Base-by-base conservation (phyloP, 192 early-diverging fungal species). In the Rhizoclosmatium sp. region DNA sequence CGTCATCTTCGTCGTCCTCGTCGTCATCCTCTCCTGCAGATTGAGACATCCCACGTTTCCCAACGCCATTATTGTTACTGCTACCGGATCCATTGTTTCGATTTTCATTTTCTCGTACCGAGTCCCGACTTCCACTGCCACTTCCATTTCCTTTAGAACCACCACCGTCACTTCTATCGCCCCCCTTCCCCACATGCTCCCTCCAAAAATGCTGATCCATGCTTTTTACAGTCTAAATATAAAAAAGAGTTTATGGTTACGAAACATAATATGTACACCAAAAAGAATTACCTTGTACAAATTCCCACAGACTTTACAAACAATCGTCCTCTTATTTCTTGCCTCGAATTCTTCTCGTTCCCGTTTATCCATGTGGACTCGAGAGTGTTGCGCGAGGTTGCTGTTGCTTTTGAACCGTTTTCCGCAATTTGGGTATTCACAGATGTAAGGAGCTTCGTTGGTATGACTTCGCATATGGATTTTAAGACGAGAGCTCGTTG, bases 401-500 rank as follows among this genome's bases (percentile, higher is more conserved):
- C 69, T 71, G 62, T 70, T 71, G 41, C 69, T 70, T 21, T 73
- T 71, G 78, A 80, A 82, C 39, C 47, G 4, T 47, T 78, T 78
- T 61, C 77, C 77, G 58, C 81, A 82, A 3, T 39, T 65, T 5
- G 76, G 21, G 70, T 42, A 16, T 49, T 19, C 44, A 77, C 81
- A 82, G 12, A 58, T 47, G 77, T 79, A 82, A 3, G 75, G 76
- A 19, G 60, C 2, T 48, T 79, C 81, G 64, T 62, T 65, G 9
- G 65, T 54, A 65, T 82, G 81, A 19, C 51, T 79, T 39, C 76
- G 75, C 2, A 42, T 64, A 60, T 82, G 81, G 65, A 86, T 85
- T 41, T 72, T 83, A 56, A 87, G 85, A 10, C 77, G 75, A 5
- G 68, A 71, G 2, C 58, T 31, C 12, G 68, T 70, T 47, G 67